Base-by-base conservation (phyloP, 2,329 filamentous ascomycete genomes). In the Fusarium poae region DNA sequence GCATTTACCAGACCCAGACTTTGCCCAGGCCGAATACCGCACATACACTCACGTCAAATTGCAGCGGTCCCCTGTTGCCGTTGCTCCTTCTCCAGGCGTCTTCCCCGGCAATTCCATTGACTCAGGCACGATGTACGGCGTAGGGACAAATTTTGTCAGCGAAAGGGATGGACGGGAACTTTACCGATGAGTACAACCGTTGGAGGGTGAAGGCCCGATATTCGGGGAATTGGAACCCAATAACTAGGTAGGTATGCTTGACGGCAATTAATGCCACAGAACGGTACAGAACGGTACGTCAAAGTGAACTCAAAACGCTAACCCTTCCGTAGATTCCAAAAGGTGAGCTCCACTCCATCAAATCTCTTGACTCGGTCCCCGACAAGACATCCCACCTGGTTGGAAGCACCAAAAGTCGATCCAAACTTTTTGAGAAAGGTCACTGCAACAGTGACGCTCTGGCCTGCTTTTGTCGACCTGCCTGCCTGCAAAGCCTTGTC, bases 331-430 rank as follows among this genome's bases (percentile, higher is more conserved):
- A 45, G 23, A 23, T 40, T 45, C 27, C 27, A 67, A 46, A 46
- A 39, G 25, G 50, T 44, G 43, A 67, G 62, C 58, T 57, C 60
- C 58, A 69, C 60, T 25, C 23, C 48, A 27, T 45, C 42, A 62
- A 44, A 42, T 58, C 37, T 67, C 66, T 70, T 70, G 67, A 70
- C 67, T 70, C 68, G 62, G 62, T 56, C 66, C 49, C 39, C 58
- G 30, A 39, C 34, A 67, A 43, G 52, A 40, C 50, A 63, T 40
- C 43, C 46, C 51, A 51, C 40, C 13, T 53, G 37, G 42, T 35
- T 34, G 43, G 49, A 60, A 57, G 32, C 53, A 32, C 51, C 30
- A 51, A 44, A 55, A 59, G 51, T 50, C 23, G 32, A 50, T 50
- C 23, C 48, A 39, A 50, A 39, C 43, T 50, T 39, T 39, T 23